These are phyloP conservation scores for Lactarius vividus DNA, from an alignment of 768 basidiomycete species.

Conservation along the genomic window DNA sequence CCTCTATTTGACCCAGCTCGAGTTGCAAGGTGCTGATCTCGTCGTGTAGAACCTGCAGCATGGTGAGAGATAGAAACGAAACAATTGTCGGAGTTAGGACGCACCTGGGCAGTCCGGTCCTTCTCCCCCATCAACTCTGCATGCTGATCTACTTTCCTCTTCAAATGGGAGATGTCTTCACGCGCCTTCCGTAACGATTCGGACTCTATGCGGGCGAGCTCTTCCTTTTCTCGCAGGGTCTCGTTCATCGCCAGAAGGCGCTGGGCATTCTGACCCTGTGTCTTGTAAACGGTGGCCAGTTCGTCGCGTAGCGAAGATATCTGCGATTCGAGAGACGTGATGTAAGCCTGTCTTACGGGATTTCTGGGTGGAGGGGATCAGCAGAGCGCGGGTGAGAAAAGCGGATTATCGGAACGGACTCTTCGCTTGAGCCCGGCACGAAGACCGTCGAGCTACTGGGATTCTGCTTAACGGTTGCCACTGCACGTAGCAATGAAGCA, in stretches of 20 bases:
- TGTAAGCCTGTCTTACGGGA: slow-evolving; percentile 83
- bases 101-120: slow-evolving; percentile 84
- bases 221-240: slow-evolving; percentile 90
- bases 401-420: slow-evolving; percentile 49
- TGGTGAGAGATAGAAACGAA: background rate
- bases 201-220: slow-evolving; percentile 73
- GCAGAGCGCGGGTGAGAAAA: slow-evolving; percentile 2
- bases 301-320: slow-evolving; percentile 90
- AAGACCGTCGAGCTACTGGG: slow-evolving; percentile 61
- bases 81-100: slow-evolving; percentile 6
- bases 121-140: slow-evolving; percentile 84
- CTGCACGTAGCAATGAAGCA: slow-evolving; percentile 80
- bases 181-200: slow-evolving; percentile 74
- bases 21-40: slow-evolving; percentile 91
- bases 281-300: slow-evolving; percentile 92
- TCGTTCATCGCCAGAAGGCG: slow-evolving; percentile 92
- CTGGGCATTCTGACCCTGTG: slow-evolving; percentile 94
- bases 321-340: slow-evolving; percentile 89
- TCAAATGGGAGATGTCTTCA: slow-evolving; percentile 69
- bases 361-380: slow-evolving; percentile 47
- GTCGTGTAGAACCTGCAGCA: slow-evolving; percentile 79
- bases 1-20: slow-evolving; percentile 86
- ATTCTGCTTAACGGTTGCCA: slow-evolving; percentile 64
- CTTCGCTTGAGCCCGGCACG: slow-evolving; percentile 61
- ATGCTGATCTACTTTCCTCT: slow-evolving; percentile 80